These are phyloP conservation scores for Phytophthora gonapodyides DNA, from an alignment of 352 stramenopile species.

Conservation along the genomic window DNA sequence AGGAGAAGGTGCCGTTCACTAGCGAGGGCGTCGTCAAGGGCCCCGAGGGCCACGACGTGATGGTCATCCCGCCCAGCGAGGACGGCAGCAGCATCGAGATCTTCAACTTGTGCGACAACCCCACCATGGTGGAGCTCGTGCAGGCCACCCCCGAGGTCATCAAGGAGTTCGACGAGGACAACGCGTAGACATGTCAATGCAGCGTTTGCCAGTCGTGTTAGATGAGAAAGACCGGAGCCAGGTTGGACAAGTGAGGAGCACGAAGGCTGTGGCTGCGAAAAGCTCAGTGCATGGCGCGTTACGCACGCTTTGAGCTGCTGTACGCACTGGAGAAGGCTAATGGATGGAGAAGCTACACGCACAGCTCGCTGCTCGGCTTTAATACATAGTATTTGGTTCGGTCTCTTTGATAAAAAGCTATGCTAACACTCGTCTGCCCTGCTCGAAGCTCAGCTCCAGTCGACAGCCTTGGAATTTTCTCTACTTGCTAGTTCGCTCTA, in stretches of 20 bases:
- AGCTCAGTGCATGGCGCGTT: background rate
- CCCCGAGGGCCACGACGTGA: conserved; percentile 66
- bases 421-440: conserved; percentile 25
- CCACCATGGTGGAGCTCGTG: conserved; percentile 82
- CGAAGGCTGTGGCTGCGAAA: conserved; percentile 9
- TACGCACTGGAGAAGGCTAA: conserved; percentile 5
- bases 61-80: conserved; percentile 70
- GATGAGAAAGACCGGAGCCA: conserved; percentile 5
- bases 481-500: conserved; percentile 21
- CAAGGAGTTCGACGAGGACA: conserved; percentile 70
- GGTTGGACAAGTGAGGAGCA: conserved; percentile 21
- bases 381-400: conserved; percentile 47
- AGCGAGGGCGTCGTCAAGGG: conserved; percentile 63
- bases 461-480: conserved; percentile 18
- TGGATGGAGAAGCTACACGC: conserved; percentile 1
- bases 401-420: conserved; percentile 40
- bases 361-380: conserved; percentile 22
- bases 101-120: conserved; percentile 85
- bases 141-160: conserved; percentile 80
- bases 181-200: conserved; percentile 17
- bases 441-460: conserved; percentile 6
- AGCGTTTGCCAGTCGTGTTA: conserved; percentile 1
- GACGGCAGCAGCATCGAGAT: conserved; percentile 72
- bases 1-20: conserved; percentile 61
- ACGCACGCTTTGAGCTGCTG: conserved; percentile 7